A percentile compares a stretch with the other conserved stretches of the same genome.
These are phyloP conservation scores for Plasmodium gonderi DNA, from an alignment of 169 alveolate genomes.

Conservation along the genomic window DNA sequence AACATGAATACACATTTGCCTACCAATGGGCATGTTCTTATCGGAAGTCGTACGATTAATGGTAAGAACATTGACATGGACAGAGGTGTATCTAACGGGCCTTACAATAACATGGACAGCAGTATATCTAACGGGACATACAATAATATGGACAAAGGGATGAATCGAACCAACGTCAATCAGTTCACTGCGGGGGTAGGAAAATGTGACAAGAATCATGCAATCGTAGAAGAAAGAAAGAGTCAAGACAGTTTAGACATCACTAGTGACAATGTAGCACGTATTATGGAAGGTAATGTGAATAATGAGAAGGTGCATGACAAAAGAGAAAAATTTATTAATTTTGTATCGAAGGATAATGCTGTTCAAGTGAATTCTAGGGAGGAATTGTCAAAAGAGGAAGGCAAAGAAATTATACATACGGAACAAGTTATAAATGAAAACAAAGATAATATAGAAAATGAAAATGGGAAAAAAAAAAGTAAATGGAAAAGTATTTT, in stretches of 20 bases:
- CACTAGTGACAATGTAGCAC: not conserved
- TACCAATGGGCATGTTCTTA: no score
- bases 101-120: no score
- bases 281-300: not conserved
- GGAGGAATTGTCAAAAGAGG: not conserved
- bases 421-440: not conserved
- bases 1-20: not conserved
- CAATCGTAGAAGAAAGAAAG: no score
- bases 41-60: not conserved
- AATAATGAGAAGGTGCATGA: not conserved
- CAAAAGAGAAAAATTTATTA: not conserved
- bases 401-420: not conserved
- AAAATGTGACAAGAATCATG: not conserved
- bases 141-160: no score
- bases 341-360: not conserved
- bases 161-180: no score
- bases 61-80: not conserved
- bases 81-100: not conserved
- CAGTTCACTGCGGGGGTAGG: not conserved
- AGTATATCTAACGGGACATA: no score
- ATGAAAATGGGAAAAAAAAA: slow-evolving; percentile 39
- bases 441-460: not conserved
- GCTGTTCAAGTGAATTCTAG: not conserved
- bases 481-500: slow-evolving; percentile 26
- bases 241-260: not conserved